A percentile compares a stretch with the other conserved stretches of the same genome.
Evolutionary conservation across 2,329 filamentous ascomycete species (phyloP).

Genomic region (Helotiales sp.): DNA sequence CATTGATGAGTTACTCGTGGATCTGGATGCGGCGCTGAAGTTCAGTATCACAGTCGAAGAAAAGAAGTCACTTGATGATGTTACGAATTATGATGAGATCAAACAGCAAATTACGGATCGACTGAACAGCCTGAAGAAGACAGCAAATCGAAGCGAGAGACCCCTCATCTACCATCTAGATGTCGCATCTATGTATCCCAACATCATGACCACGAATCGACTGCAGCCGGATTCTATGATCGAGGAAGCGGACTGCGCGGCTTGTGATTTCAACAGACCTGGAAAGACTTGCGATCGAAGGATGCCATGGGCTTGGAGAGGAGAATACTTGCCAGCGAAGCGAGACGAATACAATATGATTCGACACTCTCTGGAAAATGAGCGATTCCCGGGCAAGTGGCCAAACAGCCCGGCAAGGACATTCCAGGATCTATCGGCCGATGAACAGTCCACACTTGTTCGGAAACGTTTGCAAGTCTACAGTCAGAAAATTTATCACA

Average conservation of each 20-base stretch:
- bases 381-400: conserved; percentile 82
- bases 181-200: conserved; percentile 99
- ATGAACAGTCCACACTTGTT: conserved; percentile 81
- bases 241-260: conserved; percentile 90
- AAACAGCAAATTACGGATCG: conserved; percentile 79
- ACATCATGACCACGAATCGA: conserved; percentile 99
- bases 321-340: conserved; percentile 94
- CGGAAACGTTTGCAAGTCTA: conserved; percentile 90
- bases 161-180: conserved; percentile 98
- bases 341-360: conserved; percentile 99
- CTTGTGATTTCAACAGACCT: conserved; percentile 96
- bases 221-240: conserved; percentile 99
- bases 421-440: conserved; percentile 79
- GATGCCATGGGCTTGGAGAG: conserved; percentile 97
- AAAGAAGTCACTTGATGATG: conserved; percentile 79
- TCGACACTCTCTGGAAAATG: conserved; percentile 85
- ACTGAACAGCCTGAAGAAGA: conserved; percentile 75
- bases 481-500: conserved; percentile 99
- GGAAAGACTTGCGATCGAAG: conserved; percentile 96
- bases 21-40: conserved; percentile 85
- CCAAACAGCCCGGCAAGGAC: conserved; percentile 72
- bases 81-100: conserved; percentile 83
- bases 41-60: conserved; percentile 88
- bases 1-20: conserved; percentile 83
- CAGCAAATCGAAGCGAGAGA: conserved; percentile 81